A percentile compares a stretch with the other conserved stretches of the same genome.
Evolutionary conservation across 148 eudicot species (phyloP).

Genomic region (Rhododendron mucronatum): DNA sequence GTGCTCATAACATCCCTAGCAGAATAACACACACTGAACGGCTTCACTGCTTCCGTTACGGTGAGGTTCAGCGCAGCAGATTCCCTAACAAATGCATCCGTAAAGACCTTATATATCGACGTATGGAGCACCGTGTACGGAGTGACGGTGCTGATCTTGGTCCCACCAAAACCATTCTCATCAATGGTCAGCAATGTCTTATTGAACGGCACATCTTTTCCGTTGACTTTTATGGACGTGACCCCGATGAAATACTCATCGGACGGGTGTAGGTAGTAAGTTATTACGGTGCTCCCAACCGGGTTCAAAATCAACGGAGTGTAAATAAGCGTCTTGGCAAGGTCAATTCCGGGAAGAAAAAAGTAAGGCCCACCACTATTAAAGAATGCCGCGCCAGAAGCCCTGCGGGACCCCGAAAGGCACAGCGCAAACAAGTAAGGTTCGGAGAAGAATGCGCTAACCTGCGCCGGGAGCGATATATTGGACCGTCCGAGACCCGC

Average conservation of each 20-base stretch:
- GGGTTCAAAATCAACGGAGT: conserved; percentile 33
- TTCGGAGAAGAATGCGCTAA: conserved; percentile 1
- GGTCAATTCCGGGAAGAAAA: conserved; percentile 33
- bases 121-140: conserved; percentile 21
- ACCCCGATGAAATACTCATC: conserved; percentile 31
- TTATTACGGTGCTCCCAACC: conserved; percentile 10
- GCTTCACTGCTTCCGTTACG: conserved; percentile 20
- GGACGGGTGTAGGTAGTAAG: conserved; percentile 9
- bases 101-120: conserved; percentile 21
- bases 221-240: conserved; percentile 28
- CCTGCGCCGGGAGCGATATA: conserved; percentile 28
- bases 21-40: conserved; percentile 26
- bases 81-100: conserved; percentile 21
- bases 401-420: conserved; percentile 28
- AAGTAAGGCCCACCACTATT: conserved; percentile 29
- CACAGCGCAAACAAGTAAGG: conserved; percentile 36
- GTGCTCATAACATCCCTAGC: conserved; percentile 16
- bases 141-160: conserved; percentile 29
- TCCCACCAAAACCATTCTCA: conserved; percentile 26
- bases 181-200: conserved; percentile 17
- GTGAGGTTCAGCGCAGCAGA: conserved; percentile 32
- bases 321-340: conserved; percentile 28
- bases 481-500: conserved; percentile 32
- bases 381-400: conserved; percentile 28
- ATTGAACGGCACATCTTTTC: conserved; percentile 16